These are phyloP conservation scores for Ceratobasidium papillatum DNA, from an alignment of 1,284 basidiomycete genomes.

Conservation along the genomic window DNA sequence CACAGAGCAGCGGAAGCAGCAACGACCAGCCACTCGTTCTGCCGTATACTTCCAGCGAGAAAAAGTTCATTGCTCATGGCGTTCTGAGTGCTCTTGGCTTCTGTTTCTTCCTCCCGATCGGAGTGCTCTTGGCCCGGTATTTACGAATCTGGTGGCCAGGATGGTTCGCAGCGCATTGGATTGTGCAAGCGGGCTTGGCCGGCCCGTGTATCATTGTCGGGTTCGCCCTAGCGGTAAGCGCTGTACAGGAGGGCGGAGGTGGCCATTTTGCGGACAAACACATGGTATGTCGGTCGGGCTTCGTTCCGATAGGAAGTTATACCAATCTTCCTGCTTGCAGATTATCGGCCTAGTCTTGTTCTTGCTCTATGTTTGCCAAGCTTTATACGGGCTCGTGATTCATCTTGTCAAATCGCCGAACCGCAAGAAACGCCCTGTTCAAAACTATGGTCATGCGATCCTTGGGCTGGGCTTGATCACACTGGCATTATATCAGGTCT, in stretches of 20 bases:
- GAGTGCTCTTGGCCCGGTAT: constrained; percentile 31
- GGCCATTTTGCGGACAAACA: constrained; percentile 39
- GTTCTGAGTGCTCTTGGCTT: constrained; percentile 34
- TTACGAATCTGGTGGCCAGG: constrained; percentile 29
- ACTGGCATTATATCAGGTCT: constrained; percentile 49
- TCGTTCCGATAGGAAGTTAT: not conserved
- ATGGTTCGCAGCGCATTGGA: constrained; percentile 43
- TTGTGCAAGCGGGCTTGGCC: constrained; percentile 41
- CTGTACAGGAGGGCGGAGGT: not conserved
- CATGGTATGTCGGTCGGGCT: constrained; percentile 14
- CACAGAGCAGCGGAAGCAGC: constrained; percentile 16
- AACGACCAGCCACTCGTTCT: not conserved
- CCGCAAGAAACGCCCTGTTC: constrained; percentile 45
- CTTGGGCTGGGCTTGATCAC: constrained; percentile 28
- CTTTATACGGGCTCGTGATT: constrained; percentile 40
- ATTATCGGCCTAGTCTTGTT: constrained; percentile 40
- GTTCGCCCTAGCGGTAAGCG: constrained; percentile 38
- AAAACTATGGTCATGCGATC: constrained; percentile 50
- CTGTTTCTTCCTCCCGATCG: constrained; percentile 37
- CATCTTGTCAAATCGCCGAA: constrained; percentile 39
- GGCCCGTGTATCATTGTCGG: constrained; percentile 43
- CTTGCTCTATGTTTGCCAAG: constrained; percentile 42
- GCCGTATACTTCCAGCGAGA: constrained; percentile 26
- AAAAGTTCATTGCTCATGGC: constrained; percentile 30
- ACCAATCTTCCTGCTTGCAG: constrained; percentile 3